Base-by-base conservation (phyloP, 2,329 filamentous ascomycete genomes). In the Neofusicoccum umdonicola region DNA sequence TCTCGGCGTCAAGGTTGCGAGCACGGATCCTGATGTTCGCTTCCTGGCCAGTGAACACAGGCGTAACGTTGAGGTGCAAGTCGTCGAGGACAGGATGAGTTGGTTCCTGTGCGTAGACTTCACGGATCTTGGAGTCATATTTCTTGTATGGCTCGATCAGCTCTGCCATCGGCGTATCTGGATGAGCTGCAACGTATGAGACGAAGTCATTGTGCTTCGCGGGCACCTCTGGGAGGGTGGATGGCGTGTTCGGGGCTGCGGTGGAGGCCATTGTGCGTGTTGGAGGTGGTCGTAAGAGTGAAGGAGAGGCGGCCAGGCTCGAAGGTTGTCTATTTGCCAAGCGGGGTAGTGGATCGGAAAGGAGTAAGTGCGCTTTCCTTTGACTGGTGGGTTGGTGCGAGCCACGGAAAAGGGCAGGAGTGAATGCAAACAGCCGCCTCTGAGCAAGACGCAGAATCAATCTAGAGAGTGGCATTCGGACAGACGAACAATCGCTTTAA, bases 41-140 rank as follows among this genome's bases (percentile, higher is more conserved):
- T 61, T 88, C 86, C 52, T 74, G 70, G 1, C 76, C 77, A 60
- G 80, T 82, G 74, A 90, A 92, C 35, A 92, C 77, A 1, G 90
- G 88, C 7, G 91, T 78, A 27, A 90, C 78, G 69, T 90, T 91
- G 72, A 90, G 77, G 65, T 83, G 76, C 6, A 81, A 81, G 67
- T 89, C 83, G 39, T 84, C 74, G 17, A 90, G 79, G 19, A 81
- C 77, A 6, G 85, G 81, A 67, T 90, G 86, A 61, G 80, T 76
- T 5, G 87, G 87, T 56, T 90, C 82, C 71, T 92, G 90, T 42
- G 90, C 89, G 70, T 88, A 92, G 17, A 89, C 71, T 67, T 88
- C 83, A 50, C 90, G 86, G 60, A 92, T 79, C 66, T 85, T 82
- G 52, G 85, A 82, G 74, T 93, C 90, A 69, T 88, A 91, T 62